phyloP scores from a whole-genome alignment of 2,329 filamentous ascomycete genomes.

The Trichoderma koningiopsis region DNA sequence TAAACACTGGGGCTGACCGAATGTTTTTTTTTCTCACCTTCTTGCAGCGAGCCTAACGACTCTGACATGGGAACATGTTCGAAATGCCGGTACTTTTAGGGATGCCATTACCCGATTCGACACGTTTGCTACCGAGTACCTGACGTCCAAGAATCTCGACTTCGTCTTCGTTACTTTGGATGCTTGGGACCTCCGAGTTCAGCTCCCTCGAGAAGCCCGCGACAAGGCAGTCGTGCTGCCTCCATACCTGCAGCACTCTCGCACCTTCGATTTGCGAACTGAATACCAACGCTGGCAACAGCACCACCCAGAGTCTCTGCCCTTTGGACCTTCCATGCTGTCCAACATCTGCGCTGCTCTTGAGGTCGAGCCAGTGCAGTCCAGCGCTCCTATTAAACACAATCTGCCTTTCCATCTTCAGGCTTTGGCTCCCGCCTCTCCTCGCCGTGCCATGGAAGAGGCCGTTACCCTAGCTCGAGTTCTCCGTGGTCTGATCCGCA shows the following conservation, averaged over 20 bases:
- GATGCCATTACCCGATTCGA: slow-evolving; percentile 96
- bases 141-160: slow-evolving; percentile 87
- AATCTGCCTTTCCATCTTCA: slow-evolving; percentile 98
- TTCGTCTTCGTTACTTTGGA: slow-evolving; percentile 99
- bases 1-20: slow-evolving; percentile 25
- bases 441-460: slow-evolving; percentile 95
- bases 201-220: slow-evolving; percentile 93
- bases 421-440: slow-evolving; percentile 90
- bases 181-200: slow-evolving; percentile 96
- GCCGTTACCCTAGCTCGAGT: slow-evolving; percentile 92
- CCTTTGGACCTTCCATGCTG: slow-evolving; percentile 92
- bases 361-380: slow-evolving; percentile 96
- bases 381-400: slow-evolving; percentile 97
- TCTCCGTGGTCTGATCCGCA: slow-evolving; percentile 87
- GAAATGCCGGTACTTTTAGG: slow-evolving; percentile 94
- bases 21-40: slow-evolving; percentile 33
- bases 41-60: slow-evolving; percentile 88
- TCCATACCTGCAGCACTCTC: slow-evolving; percentile 94
- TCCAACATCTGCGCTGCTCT: slow-evolving; percentile 98
- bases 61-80: slow-evolving; percentile 97
- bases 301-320: slow-evolving; percentile 94
- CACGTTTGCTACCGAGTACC: slow-evolving; percentile 86
- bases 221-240: slow-evolving; percentile 98
- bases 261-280: slow-evolving; percentile 93
- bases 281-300: slow-evolving; percentile 99